Conservation (phyloP, 805 yeast species). For the Metschnikowia drakensbergensis region DNA sequence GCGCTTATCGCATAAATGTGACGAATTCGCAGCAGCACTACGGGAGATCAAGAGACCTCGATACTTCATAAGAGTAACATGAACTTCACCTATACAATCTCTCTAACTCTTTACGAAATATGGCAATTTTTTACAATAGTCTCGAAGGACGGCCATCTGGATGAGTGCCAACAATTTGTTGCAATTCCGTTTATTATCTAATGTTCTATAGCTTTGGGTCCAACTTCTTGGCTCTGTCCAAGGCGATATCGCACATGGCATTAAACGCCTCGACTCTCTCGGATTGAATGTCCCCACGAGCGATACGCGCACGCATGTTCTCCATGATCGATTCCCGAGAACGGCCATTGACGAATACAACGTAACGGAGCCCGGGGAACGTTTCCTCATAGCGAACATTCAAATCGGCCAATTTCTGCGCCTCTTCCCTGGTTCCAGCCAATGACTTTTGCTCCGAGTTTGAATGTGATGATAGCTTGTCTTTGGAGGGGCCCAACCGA, state of each 20-base stretch:
- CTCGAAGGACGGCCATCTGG: too few species aligned
- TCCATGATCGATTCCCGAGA: slow-evolving; percentile 60
- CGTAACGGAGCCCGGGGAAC: slow-evolving; percentile 72
- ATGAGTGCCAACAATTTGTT: too few species aligned
- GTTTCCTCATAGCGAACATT: slow-evolving; percentile 60
- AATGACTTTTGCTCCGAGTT: slow-evolving; percentile 67
- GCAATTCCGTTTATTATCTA: too few species aligned
- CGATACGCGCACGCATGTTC: slow-evolving; percentile 41
- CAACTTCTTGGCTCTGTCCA: slow-evolving; percentile 64
- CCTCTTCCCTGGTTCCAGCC: slow-evolving; percentile 46
- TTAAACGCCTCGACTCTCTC: slow-evolving; percentile 69
- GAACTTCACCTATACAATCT: too few species aligned
- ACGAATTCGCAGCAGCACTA: not conserved
- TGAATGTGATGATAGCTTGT: slow-evolving; percentile 60
- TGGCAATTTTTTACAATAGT: too few species aligned
- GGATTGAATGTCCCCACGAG: slow-evolving; percentile 44
- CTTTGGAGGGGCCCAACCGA: slow-evolving; percentile 64
- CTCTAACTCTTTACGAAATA: too few species aligned
- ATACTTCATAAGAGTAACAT: too few species aligned
- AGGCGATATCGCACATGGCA: slow-evolving; percentile 91
- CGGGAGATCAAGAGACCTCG: not conserved
- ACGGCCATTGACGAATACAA: slow-evolving; percentile 86
- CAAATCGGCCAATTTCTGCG: slow-evolving; percentile 45
- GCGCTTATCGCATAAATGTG: not conserved
- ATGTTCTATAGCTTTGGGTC: slow-evolving; percentile 28